Base-by-base conservation (phyloP, 257 asterid genomes). In the Echium plantagineum region DNA sequence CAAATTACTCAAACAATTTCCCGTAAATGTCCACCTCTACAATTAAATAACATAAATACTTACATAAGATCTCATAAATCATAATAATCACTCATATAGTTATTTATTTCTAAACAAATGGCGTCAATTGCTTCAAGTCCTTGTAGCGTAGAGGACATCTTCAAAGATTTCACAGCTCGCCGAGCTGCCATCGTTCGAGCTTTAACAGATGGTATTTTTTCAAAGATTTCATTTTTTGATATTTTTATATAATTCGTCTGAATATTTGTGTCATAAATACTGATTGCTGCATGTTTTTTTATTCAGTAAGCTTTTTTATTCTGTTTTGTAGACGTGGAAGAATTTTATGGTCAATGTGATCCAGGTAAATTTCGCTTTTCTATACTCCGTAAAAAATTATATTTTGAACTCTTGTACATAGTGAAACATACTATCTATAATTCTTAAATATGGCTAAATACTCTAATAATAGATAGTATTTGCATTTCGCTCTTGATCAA, bases 121-220 rank as follows among this genome's bases (percentile, higher is more conserved):
- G 88, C 95, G 4, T 69, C 97, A 58, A 86, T 82, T 70, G 79
- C 97, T 65, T 83, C 94, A 22, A 81, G 87, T 55, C 96, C 90
- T 26, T 81, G 94, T 69, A 83, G 83, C 60, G 97, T 90, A 6
- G 97, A 90, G 76, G 95, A 90, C 85, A 90, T 90, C 94, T 90
- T 81, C 84, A 90, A 90, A 70, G 97, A 90, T 84, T 86, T 72
- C 85, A 78, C 83, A 67, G 81, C 87, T 66, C 95, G 97, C 31
- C 88, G 97, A 46, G 62, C 84, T 72, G 95, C 90, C 66, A 81
- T 90, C 47, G 72, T 86, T 71, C 97, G 97, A 31, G 97, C 97
- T 74, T 75, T 90, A 69, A 86, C 95, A 67, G 31, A 68, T 55
- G 95, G 97, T 89, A 79, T 68, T 63, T 57, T 18, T 22, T 16